Evolutionary conservation across 2,329 filamentous ascomycete genomes (phyloP), one percentile per base, ranked within the genome.

Genomic region (Harringtonia aguacate): DNA sequence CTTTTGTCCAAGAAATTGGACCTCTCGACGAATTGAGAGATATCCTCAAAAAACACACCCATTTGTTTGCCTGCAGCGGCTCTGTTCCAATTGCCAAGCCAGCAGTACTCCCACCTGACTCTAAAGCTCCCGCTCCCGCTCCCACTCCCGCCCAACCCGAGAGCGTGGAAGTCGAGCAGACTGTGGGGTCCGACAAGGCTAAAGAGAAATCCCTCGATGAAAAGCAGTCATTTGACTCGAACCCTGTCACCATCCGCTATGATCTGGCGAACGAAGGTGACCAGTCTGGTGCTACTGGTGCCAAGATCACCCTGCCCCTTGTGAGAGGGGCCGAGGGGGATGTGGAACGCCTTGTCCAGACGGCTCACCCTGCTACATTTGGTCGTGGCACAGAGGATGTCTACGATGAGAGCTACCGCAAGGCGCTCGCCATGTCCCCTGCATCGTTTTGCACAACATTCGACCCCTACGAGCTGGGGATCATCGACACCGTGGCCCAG

Each of bases 331-430:
- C 20, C 12, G 18, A 37, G n/a, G 20, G 12, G 7, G 36, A 37
- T 20, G 12, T 37, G 36, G 12, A 37, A 12, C 36, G 36, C 12
- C 36, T 37, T 14, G 12, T 37, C 20, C 20, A 37, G 36, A 9
- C 8, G 17, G 22, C 36, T 14, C 22, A 28, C 13, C 36, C 36
- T 17, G 36, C 30, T 10, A 75, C 45, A 61, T 42, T 77, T 38
- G 36, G 36, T 22, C 36, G 24, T 17, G 22, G 7, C 36, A 22
- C 22, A 14, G 17, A 38, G 24, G 22, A 38, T 9, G 24, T 28
- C 0, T 54, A 68, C 2, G 73, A 79, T 46, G 66, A 72, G 44
- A 55, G 56, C 0, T 76, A 77, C 46, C 66, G 75, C 17, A 72
- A 69, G 46, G 75, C 74, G 1, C 55, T 57, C 1, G 71, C 75